These are phyloP conservation scores for Aegilops bicornis DNA, from an alignment of 176 grass and related monocot species.

Conservation along the genomic window DNA sequence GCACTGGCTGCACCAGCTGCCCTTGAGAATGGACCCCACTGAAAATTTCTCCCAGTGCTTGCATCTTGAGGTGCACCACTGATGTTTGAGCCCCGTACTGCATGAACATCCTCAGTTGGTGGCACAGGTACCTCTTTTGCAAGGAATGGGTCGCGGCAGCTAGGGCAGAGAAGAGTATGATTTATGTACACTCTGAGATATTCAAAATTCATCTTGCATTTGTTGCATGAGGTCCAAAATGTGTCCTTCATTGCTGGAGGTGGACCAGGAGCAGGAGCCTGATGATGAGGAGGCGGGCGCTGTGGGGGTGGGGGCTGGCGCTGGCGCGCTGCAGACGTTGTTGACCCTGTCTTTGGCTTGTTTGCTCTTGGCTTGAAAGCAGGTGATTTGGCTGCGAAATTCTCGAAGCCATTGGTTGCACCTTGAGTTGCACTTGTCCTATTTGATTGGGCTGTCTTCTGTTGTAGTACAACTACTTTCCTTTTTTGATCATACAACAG, in stretches of 20 bases:
- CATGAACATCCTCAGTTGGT: slow-evolving; percentile 6
- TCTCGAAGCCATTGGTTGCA: slow-evolving; percentile 18
- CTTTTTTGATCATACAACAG: slow-evolving; percentile 23
- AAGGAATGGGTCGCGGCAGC: slow-evolving; percentile 34
- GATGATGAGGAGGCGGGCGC: background rate
- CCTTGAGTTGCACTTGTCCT: slow-evolving; percentile 9
- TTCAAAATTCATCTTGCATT: slow-evolving; percentile 54
- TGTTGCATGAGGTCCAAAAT: slow-evolving; percentile 57
- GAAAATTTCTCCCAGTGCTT: slow-evolving; percentile 26
- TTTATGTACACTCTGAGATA: slow-evolving; percentile 34
- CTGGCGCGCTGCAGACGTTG: background rate
- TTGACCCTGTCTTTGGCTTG: slow-evolving; percentile 23
- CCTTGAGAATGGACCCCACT: slow-evolving; percentile 57
- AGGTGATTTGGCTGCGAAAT: slow-evolving; percentile 12
- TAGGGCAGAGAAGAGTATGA: slow-evolving; percentile 34
- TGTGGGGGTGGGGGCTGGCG: background rate
- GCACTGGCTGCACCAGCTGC: slow-evolving; percentile 59
- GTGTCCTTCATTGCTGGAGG: background rate
- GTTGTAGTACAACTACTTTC: slow-evolving; percentile 18
- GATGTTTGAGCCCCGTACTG: slow-evolving; percentile 16
- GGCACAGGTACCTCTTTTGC: slow-evolving; percentile 36
- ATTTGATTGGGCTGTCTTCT: background rate
- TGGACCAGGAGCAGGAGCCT: background rate
- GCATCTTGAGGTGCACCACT: slow-evolving; percentile 29
- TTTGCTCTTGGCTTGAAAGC: background rate